Percentiles rank a stretch among this genome's conserved stretches.
phyloP scores from a whole-genome alignment of 1,284 basidiomycete species.

The Moesziomyces parantarcticus region DNA sequence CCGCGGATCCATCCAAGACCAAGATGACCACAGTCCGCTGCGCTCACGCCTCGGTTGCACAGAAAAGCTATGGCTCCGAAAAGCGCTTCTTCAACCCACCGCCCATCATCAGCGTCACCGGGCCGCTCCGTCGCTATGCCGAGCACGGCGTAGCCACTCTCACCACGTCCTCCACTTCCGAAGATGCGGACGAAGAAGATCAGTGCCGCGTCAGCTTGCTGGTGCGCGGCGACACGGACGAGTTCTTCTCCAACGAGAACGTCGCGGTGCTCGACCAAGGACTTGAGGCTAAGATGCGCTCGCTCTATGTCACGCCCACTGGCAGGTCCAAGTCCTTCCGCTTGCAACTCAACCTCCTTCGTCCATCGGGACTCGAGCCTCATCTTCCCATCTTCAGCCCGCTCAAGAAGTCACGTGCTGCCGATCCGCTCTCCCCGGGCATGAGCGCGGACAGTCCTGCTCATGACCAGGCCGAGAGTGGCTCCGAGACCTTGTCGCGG shows the following conservation, averaged over 20 bases:
- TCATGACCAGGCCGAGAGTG: slow-evolving; percentile 12
- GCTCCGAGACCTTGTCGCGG: slow-evolving; percentile 32
- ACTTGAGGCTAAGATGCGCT: slow-evolving; percentile 85
- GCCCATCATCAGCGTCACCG: slow-evolving; percentile 85
- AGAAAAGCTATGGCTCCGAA: slow-evolving; percentile 90
- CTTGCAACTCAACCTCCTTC: slow-evolving; percentile 74
- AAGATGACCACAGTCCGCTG: slow-evolving; percentile 81
- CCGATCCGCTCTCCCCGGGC: slow-evolving; percentile 27
- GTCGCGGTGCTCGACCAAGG: slow-evolving; percentile 69
- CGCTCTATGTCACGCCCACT: slow-evolving; percentile 85
- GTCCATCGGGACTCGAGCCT: slow-evolving; percentile 34
- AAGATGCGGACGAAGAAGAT: slow-evolving; percentile 40
- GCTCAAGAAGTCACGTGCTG: slow-evolving; percentile 37
- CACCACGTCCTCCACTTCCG: slow-evolving; percentile 20
- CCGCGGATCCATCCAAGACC: slow-evolving; percentile 21
- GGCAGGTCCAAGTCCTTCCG: slow-evolving; percentile 90
- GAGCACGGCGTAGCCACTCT: slow-evolving; percentile 43
- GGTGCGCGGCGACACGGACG: slow-evolving; percentile 83
- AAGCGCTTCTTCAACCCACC: slow-evolving; percentile 90
- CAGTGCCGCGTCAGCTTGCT: slow-evolving; percentile 76
- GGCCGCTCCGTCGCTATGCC: slow-evolving; percentile 71
- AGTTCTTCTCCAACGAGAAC: slow-evolving; percentile 70
- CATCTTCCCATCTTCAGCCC: slow-evolving; percentile 45
- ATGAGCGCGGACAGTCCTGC: slow-evolving; percentile 24
- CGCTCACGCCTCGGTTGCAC: slow-evolving; percentile 86